Evolutionary conservation across 306 rosid species (phyloP), one percentile per base, ranked within the genome.

Genomic region (Astragalus membranaceus): DNA sequence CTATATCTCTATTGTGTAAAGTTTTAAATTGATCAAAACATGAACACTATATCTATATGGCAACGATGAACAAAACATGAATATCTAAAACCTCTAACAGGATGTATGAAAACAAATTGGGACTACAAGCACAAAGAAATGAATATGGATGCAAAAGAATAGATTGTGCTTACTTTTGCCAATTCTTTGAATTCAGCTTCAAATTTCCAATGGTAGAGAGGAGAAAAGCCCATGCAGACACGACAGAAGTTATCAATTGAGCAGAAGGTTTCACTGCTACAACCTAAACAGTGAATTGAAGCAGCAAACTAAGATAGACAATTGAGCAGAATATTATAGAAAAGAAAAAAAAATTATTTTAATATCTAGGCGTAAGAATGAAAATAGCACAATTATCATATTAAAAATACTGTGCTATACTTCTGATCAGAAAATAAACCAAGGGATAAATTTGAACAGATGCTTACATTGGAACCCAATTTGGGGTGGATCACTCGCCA

Each of bases 401-500:
- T 43, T 48, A 11, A 69, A 57, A 47, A 74, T 0, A 41, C 12
- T 60, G n/a, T 39, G 58, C n/a, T 60, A 20, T 20, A 20, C 23
- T 20, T 20, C 23, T 20, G 2, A 63, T 64, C n/a, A 69, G 43
- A 13, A 56, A 6, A 74, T 33, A 23, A 67, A 51, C 5, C 20
- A 64, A 60, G 11, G 15, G 26, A 17, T 37, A 26, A 1, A 17
- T 64, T 69, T 46, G 12, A 60, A 61, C 29, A 67, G 44, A 65
- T 29, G 58, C 84, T 36, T 75, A 94, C 99, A 73, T 94, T 91
- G 64, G 95, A 78, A 51, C 85, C 86, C 71, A 81, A 77, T 63
- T 91, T 94, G 44, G 97, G 97, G 78, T 87, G 89, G 80, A 91
- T 88, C 46, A 90, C 86, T 79, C 89, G 97, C 99, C 99, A 91